Percentiles rank a stretch among this genome's conserved stretches.
These are phyloP conservation scores for Fusarium lyarnte DNA, from an alignment of 2,329 filamentous ascomycete genomes.

Conservation along the genomic window DNA sequence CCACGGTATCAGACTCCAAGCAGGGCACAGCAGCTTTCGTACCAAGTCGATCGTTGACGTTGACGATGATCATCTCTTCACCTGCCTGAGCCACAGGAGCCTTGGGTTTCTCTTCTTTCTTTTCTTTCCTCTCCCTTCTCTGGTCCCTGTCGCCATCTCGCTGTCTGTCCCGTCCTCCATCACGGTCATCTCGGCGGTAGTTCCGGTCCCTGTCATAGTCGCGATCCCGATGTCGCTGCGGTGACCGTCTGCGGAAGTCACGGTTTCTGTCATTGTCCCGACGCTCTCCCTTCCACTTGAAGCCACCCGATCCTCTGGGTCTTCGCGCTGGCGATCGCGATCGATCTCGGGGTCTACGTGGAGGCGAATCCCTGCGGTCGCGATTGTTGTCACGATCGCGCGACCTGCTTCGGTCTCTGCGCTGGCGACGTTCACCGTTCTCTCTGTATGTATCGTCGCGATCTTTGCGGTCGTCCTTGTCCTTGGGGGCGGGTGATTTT, in stretches of 20 bases:
- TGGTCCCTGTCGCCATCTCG: slow-evolving; percentile 30
- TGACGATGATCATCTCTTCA: slow-evolving; percentile 92
- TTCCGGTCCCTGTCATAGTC: slow-evolving; percentile 31
- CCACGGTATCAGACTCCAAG: slow-evolving; percentile 83
- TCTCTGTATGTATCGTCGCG: slow-evolving; percentile 9
- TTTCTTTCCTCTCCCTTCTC: slow-evolving; percentile 49
- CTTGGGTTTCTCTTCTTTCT: slow-evolving; percentile 51
- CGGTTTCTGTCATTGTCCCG: slow-evolving; percentile 35
- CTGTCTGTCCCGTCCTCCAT: slow-evolving; percentile 29
- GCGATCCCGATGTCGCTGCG: slow-evolving; percentile 34
- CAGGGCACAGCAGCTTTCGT: slow-evolving; percentile 97
- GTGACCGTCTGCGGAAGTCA: slow-evolving; percentile 39
- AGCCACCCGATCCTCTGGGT: slow-evolving; percentile 38
- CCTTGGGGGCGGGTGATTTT: slow-evolving; percentile 22
- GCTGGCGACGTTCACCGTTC: slow-evolving; percentile 15
- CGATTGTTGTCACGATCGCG: slow-evolving; percentile 23
- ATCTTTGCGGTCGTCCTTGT: slow-evolving; percentile 8
- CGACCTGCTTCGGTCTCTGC: slow-evolving; percentile 25
- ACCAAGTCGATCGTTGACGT: slow-evolving; percentile 93
- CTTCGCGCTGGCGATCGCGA: slow-evolving; percentile 38
- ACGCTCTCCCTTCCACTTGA: slow-evolving; percentile 43
- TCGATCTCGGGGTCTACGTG: slow-evolving; percentile 35
- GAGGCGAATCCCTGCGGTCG: slow-evolving; percentile 28
- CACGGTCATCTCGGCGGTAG: slow-evolving; percentile 36
- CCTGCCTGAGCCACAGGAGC: slow-evolving; percentile 47